Evolutionary conservation across 306 rosid genomes (phyloP).

Genomic region (Vigna reflexopilosa): DNA sequence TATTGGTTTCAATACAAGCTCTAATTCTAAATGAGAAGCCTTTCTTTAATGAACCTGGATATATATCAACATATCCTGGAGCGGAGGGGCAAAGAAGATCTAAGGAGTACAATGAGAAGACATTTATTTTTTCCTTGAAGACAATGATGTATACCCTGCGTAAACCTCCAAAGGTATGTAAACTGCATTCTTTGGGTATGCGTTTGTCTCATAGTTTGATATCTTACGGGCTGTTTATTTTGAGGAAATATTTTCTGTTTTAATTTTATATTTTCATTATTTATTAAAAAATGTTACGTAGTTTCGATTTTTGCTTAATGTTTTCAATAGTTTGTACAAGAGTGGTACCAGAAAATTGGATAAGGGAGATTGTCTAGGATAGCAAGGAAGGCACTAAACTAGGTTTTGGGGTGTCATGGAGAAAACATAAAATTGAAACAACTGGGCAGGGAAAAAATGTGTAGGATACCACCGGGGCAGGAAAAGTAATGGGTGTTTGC

Average conservation of each 20-base stretch:
- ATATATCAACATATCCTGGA: conserved; percentile 41
- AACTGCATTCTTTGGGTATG: conserved; percentile 1
- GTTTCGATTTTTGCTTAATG: neutral
- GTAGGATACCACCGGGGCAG: too few relatives aligned
- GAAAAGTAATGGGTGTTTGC: too few relatives aligned
- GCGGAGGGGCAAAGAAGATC: conserved; percentile 62
- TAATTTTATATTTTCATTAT: neutral
- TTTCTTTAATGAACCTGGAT: conserved; percentile 82
- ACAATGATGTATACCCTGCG: conserved; percentile 78
- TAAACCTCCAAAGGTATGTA: conserved; percentile 73
- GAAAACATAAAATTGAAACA: neutral
- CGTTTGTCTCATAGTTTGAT: conserved; percentile 14
- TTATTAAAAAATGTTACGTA: neutral
- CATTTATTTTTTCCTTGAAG: conserved; percentile 67
- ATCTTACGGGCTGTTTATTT: neutral
- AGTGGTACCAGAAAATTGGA: too few relatives aligned
- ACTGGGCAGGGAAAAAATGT: too few relatives aligned
- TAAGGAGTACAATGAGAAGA: conserved; percentile 66
- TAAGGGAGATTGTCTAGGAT: neutral
- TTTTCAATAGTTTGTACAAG: neutral
- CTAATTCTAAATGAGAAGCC: conserved; percentile 81
- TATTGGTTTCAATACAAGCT: conserved; percentile 84
- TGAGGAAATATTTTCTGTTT: neutral
- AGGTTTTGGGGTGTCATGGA: neutral
- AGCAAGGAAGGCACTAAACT: neutral